Conservation (phyloP, 495 filamentous ascomycete genomes). For the Penicillium ucsense region DNA sequence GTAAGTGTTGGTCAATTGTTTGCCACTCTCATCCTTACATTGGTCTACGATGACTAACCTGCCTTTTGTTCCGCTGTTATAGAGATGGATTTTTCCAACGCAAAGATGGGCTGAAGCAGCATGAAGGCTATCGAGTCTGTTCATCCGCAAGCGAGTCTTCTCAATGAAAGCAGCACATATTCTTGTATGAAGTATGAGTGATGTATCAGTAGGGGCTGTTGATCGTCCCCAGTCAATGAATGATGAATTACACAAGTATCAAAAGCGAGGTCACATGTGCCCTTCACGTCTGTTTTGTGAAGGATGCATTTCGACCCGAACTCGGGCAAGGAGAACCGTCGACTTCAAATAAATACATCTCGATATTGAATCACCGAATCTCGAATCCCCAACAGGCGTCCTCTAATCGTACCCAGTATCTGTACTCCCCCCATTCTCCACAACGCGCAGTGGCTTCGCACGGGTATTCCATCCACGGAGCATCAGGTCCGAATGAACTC, state of each 20-base stretch:
- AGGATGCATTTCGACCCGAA: too few relatives aligned
- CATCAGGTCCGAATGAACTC: too few relatives aligned
- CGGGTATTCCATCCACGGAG: too few relatives aligned
- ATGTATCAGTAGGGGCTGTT: conserved; percentile 4
- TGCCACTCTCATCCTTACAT: not conserved
- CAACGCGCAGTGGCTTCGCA: too few relatives aligned
- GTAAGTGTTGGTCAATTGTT: conserved; percentile 54
- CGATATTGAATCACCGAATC: too few relatives aligned
- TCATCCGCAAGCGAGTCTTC: too few relatives aligned
- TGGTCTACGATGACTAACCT: conserved; percentile 3
- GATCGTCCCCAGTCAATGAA: conserved; percentile 1
- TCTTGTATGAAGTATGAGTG: conserved; percentile 21
- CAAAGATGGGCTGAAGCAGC: conserved; percentile 26
- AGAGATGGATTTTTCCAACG: conserved; percentile 44
- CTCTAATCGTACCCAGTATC: too few relatives aligned
- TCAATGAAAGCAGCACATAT: too few relatives aligned
- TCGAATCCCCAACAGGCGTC: too few relatives aligned
- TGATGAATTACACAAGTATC: conserved; percentile 8
- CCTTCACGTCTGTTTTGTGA: not conserved
- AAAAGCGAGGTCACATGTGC: not conserved
- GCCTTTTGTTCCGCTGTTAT: not conserved
- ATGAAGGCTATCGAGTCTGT: not conserved
- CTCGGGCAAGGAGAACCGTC: too few relatives aligned
- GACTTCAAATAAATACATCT: too few relatives aligned
- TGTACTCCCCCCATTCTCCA: too few relatives aligned